These are phyloP conservation scores for Musa acuminata DNA, from an alignment of 176 grass and related monocot species.

Conservation along the genomic window DNA sequence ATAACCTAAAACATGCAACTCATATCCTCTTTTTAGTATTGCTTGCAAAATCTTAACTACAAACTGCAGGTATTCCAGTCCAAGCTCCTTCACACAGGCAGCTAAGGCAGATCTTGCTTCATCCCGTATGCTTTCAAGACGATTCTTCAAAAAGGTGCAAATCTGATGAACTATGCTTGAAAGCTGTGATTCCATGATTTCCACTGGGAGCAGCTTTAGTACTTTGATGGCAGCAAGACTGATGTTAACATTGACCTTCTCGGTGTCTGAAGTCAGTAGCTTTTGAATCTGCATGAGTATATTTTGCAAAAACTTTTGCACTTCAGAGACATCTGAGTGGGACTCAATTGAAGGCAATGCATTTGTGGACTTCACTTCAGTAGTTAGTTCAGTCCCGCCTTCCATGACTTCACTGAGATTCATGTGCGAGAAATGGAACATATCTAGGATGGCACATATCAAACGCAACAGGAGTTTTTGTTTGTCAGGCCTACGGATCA, in stretches of 20 bases:
- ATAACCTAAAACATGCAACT: slow-evolving; percentile 90
- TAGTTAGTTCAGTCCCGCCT: slow-evolving; percentile 20
- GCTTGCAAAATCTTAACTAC: slow-evolving; percentile 75
- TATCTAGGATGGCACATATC: slow-evolving; percentile 64
- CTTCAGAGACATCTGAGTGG: slow-evolving; percentile 34
- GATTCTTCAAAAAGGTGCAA: slow-evolving; percentile 81
- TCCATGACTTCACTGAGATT: background rate
- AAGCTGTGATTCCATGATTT: slow-evolving; percentile 72
- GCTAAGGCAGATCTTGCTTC: slow-evolving; percentile 80
- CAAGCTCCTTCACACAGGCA: slow-evolving; percentile 85
- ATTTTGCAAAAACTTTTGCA: slow-evolving; percentile 68
- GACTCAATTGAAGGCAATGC: slow-evolving; percentile 22
- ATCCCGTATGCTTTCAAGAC: slow-evolving; percentile 81
- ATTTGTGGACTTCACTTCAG: background rate
- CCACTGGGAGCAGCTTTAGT: slow-evolving; percentile 75
- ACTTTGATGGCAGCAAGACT: slow-evolving; percentile 86
- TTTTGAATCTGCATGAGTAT: slow-evolving; percentile 56
- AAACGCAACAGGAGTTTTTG: slow-evolving; percentile 78
- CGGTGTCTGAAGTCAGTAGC: slow-evolving; percentile 53
- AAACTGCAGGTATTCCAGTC: slow-evolving; percentile 75
- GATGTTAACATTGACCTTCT: slow-evolving; percentile 74
- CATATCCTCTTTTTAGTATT: slow-evolving; percentile 90
- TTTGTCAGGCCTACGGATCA: slow-evolving; percentile 60
- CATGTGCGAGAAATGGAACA: slow-evolving; percentile 49
- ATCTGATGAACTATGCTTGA: slow-evolving; percentile 75